Conservation (phyloP, 1,284 basidiomycete genomes). For the Mycosarcoma mackinlayi region DNA sequence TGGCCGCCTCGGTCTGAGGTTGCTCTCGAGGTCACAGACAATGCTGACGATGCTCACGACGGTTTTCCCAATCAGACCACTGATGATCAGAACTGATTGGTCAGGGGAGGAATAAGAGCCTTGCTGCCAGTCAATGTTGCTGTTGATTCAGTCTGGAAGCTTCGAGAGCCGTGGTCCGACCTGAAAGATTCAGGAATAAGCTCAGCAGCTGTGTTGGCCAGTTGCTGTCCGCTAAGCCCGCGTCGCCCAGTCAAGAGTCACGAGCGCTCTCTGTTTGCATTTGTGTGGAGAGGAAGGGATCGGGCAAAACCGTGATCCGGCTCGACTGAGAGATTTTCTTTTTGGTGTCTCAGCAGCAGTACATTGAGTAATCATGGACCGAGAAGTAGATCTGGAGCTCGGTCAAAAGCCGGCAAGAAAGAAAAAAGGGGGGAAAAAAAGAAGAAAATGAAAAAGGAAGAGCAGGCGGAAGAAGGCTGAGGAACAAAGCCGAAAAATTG, state of each 20-base stretch:
- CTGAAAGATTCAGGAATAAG: not conserved
- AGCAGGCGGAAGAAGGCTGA: conserved; percentile 25
- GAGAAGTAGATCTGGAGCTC: not conserved
- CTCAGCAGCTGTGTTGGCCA: not conserved
- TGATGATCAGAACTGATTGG: no score
- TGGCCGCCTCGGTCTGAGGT: not conserved
- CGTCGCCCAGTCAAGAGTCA: conserved; percentile 1
- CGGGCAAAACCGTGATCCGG: conserved; percentile 39
- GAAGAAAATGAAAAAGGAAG: no score
- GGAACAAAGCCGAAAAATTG: conserved; percentile 19
- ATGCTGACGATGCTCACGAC: no score
- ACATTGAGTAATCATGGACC: conserved; percentile 16
- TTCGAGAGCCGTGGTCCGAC: conserved; percentile 18
- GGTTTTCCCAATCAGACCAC: no score
- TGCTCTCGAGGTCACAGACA: not conserved
- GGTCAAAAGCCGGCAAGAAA: conserved; percentile 23
- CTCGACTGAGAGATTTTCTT: not conserved
- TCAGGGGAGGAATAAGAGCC: no score
- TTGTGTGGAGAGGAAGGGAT: conserved; percentile 9
- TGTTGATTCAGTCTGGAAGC: conserved; percentile 19
- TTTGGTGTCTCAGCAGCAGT: conserved; percentile 4
- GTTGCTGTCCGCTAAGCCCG: conserved; percentile 24
- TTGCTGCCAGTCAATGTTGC: no score
- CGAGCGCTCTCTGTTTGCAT: not conserved
- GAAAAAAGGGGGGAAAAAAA: no score